phyloP scores from a whole-genome alignment of 352 stramenopile genomes.

The Phytophthora pisi region DNA sequence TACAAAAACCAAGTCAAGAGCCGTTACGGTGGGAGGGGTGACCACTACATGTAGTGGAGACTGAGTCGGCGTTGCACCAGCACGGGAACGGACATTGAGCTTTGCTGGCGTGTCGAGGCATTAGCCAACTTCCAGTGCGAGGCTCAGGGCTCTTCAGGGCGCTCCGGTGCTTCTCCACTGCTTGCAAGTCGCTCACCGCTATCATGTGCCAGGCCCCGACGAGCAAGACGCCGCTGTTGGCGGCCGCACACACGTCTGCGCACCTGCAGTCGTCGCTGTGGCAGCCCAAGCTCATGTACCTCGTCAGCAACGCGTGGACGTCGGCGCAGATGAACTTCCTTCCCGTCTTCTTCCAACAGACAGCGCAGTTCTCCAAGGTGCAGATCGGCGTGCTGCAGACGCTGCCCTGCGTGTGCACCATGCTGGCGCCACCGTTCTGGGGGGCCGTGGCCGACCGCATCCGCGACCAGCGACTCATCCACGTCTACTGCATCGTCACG shows the following conservation, averaged over 20 bases:
- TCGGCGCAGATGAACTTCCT: constrained; percentile 83
- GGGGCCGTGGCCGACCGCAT: constrained; percentile 73
- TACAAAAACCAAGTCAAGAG: neutral
- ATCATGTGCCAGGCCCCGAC: constrained; percentile 36
- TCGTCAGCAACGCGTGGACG: constrained; percentile 60
- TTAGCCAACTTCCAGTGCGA: constrained; percentile 27
- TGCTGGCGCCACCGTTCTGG: constrained; percentile 80
- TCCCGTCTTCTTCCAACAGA: constrained; percentile 75
- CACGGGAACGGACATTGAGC: neutral
- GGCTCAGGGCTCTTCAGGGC: neutral
- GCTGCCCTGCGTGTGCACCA: constrained; percentile 62
- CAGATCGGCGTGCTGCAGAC: constrained; percentile 82
- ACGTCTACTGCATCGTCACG: constrained; percentile 65
- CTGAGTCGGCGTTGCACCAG: neutral
- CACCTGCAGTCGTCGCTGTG: constrained; percentile 32
- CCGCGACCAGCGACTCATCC: constrained; percentile 62
- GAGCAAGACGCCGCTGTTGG: constrained; percentile 37
- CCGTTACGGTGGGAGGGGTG: constrained; percentile 22
- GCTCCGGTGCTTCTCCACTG: neutral
- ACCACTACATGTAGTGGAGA: constrained; percentile 16
- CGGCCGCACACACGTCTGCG: neutral
- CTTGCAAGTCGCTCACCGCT: neutral
- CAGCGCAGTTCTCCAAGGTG: constrained; percentile 67
- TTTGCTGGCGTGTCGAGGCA: constrained; percentile 8
- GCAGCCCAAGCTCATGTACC: constrained; percentile 85